Evolutionary conservation across 2,329 filamentous ascomycete genomes (phyloP), one percentile per base, ranked within the genome.

Genomic region (Emericellopsis cladophorae): DNA sequence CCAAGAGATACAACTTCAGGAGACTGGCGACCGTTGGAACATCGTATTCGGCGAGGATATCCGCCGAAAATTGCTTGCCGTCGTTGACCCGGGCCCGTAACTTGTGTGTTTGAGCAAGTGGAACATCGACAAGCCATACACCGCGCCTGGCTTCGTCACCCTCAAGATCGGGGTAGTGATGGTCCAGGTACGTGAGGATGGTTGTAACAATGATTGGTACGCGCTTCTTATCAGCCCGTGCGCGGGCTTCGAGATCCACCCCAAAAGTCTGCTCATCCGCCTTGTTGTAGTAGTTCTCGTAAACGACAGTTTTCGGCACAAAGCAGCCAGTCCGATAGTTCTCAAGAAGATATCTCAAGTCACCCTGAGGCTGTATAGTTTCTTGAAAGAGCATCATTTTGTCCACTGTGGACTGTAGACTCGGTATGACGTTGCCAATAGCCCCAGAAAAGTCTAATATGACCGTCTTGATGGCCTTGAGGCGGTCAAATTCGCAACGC

Each of bases 371-470:
- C 60, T 96, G 92, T n/a, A 98, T 85, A 1, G 92, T 96, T 68
- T 98, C 92, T 60, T 98, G 92, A 65, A 93, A 98, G 37, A 98
- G 73, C 80, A 98, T 88, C 89, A 98, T 95, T 57, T 93, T 88
- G 65, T 98, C 92, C 21, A 98, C 88, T 0, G 89, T 88, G 44
- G 90, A 90, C 62, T 96, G 92, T 46, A 98, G 67, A 54, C 85
- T 93, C 15, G 92, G 93, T 47, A 98, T 96, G 52, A 95, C 90
- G 54, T 98, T 98, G 70, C 90, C 90, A 59, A 98, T 85, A 31
- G 90, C 88, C 36, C 92, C 92, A 5, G 90, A 95, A 61, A 98
- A 96, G 64, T 98, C 93, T 35, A 98, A 75, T 46, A 98, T 82
- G 40, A 98, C 93, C 21, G 90, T 90, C 71, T 98, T 96, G 71